A percentile compares a stretch with the other conserved stretches of the same genome.
Evolutionary conservation across 371 early-diverging fungal species (phyloP).

Genomic region (Lichtheimia ornata): DNA sequence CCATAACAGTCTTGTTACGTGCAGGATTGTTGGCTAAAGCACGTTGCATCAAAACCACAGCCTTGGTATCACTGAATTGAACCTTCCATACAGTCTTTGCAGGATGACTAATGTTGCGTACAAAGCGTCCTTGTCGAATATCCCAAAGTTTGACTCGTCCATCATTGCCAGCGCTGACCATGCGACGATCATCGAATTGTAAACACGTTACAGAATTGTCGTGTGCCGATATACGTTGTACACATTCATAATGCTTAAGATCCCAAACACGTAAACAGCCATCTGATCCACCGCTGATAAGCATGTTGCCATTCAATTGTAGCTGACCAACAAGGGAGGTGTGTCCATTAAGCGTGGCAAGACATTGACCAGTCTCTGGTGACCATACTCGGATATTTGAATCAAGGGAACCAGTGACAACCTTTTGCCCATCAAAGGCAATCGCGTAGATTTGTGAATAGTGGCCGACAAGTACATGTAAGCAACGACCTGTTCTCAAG

Average conservation of each 20-base stretch:
- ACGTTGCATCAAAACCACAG: constrained; percentile 63
- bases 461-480: constrained; percentile 73
- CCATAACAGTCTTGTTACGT: constrained; percentile 49
- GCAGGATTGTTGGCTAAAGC: constrained; percentile 30
- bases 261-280: constrained; percentile 89
- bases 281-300: constrained; percentile 89
- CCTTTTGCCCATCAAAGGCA: constrained; percentile 67
- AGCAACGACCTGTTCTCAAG: constrained; percentile 66
- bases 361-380: constrained; percentile 58
- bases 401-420: constrained; percentile 79
- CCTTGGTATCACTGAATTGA: constrained; percentile 63
- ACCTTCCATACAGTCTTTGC: constrained; percentile 68
- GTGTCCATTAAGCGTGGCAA: constrained; percentile 74
- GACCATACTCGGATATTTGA: constrained; percentile 76
- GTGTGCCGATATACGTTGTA: constrained; percentile 76
- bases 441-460: constrained; percentile 69
- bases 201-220: constrained; percentile 85
- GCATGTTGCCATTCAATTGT: constrained; percentile 68
- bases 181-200: constrained; percentile 80
- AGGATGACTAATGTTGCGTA: constrained; percentile 64
- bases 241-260: constrained; percentile 65
- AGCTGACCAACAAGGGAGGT: constrained; percentile 86
- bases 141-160: constrained; percentile 90
- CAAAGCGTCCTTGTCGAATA: constrained; percentile 69
- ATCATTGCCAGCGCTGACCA: constrained; percentile 85